Percentiles rank a stretch among this genome's conserved stretches.
Evolutionary conservation across 1,284 basidiomycete genomes (phyloP).

Genomic region (Heterobasidion occidentale): DNA sequence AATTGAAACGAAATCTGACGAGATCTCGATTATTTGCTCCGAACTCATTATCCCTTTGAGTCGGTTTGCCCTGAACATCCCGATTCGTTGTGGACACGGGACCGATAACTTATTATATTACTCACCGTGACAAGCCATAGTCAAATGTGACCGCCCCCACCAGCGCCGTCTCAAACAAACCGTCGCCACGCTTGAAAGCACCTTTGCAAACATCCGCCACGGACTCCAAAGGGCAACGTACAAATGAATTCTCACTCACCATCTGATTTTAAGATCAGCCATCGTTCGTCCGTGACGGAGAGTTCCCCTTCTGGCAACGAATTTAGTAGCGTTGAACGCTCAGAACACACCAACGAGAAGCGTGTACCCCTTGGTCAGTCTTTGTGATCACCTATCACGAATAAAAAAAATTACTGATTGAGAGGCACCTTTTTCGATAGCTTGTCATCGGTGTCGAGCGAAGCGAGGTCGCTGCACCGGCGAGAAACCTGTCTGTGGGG

Average conservation of each 20-base stretch:
- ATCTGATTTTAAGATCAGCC: neutral
- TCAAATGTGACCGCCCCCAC: too few relatives aligned
- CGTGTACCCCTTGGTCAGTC: neutral
- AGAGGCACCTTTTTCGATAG: neutral
- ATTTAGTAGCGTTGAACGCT: neutral
- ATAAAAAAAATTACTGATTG: neutral
- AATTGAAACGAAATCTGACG: too few relatives aligned
- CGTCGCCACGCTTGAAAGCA: too few relatives aligned
- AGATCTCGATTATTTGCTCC: too few relatives aligned
- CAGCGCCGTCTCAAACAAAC: too few relatives aligned
- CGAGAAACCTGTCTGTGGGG: slow-evolving; percentile 6
- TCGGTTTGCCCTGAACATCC: too few relatives aligned
- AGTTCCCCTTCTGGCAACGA: neutral
- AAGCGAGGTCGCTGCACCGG: slow-evolving; percentile 9
- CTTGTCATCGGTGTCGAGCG: slow-evolving; percentile 9
- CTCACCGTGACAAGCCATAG: too few relatives aligned
- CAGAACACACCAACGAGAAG: neutral
- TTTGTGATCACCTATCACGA: neutral
- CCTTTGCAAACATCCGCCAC: neutral
- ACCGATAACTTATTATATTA: too few relatives aligned
- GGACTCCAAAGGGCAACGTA: neutral
- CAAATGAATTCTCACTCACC: neutral
- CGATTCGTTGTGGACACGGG: too few relatives aligned
- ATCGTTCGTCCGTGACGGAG: neutral
- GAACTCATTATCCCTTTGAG: too few relatives aligned